Evolutionary conservation across 2,329 filamentous ascomycete genomes (phyloP).

Genomic region (Penicillium occitanis): DNA sequence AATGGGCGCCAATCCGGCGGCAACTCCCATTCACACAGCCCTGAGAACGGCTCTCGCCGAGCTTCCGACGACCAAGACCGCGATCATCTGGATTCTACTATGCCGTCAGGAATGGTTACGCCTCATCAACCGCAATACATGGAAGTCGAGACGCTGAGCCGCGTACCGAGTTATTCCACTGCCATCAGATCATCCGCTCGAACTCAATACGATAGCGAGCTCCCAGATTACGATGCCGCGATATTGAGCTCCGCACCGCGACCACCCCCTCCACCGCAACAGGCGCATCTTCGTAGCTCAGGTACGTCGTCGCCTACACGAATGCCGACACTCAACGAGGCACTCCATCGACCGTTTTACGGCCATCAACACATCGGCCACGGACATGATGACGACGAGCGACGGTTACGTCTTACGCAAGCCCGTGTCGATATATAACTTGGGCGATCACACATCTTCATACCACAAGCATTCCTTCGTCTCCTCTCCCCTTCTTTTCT

Average conservation of each 20-base stretch:
- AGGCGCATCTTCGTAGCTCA: conserved; percentile 39
- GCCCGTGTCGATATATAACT: conserved; percentile 37
- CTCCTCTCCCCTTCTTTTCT: neutral
- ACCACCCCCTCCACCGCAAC: conserved; percentile 38
- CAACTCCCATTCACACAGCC: conserved; percentile 35
- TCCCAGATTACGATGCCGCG: conserved; percentile 68
- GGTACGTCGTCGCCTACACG: conserved; percentile 25
- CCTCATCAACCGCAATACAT: conserved; percentile 47
- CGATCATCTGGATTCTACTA: conserved; percentile 38
- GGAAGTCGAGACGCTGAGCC: conserved; percentile 65
- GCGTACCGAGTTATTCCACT: conserved; percentile 75
- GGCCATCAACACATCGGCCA: conserved; percentile 27
- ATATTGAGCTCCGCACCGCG: conserved; percentile 19
- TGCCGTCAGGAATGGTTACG: conserved; percentile 41
- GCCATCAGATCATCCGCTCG: conserved; percentile 66
- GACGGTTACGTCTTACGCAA: conserved; percentile 43
- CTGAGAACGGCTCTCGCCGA: conserved; percentile 41
- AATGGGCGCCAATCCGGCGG: conserved; percentile 19
- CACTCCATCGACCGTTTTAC: conserved; percentile 10
- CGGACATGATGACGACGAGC: conserved; percentile 37
- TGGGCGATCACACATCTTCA: conserved; percentile 1
- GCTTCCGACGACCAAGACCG: conserved; percentile 50
- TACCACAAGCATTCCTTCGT: neutral
- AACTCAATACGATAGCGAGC: conserved; percentile 50
- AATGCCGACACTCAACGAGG: conserved; percentile 4